Conservation (phyloP, 768 basidiomycete species). For the Termitomyces sp. region DNA sequence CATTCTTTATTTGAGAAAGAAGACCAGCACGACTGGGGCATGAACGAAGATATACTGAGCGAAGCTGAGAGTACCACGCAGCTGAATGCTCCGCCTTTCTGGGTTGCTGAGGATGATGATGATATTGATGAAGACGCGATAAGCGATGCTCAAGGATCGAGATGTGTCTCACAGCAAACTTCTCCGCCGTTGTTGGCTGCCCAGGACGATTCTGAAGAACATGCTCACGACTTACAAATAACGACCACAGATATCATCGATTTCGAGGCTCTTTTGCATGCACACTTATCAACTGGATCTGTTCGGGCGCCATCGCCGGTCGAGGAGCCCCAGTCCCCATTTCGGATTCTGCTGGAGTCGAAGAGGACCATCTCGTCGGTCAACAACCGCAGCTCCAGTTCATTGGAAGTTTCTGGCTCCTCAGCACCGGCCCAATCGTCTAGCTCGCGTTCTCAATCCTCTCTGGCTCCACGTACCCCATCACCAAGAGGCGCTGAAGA, state of each 20-base stretch:
- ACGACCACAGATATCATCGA: background rate
- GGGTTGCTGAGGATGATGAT: background rate
- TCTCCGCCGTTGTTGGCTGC: background rate
- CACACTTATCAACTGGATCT: background rate
- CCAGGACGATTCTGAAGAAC: conserved; percentile 7
- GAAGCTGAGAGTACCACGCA: background rate
- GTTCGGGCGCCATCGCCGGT: background rate
- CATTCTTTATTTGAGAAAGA: background rate
- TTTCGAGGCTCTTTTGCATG: background rate
- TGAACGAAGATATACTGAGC: background rate
- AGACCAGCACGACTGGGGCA: too few relatives aligned
- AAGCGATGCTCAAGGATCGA: background rate
- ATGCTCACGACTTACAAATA: background rate
- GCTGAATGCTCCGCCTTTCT: background rate
- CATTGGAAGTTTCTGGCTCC: background rate
- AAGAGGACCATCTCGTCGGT: background rate
- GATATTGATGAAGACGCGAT: background rate
- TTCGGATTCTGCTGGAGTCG: conserved; percentile 15
- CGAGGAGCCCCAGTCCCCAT: conserved; percentile 12
- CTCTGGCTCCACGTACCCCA: conserved; percentile 1
- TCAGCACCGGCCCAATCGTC: background rate
- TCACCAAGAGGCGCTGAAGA: conserved; percentile 1
- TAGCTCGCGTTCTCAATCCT: background rate
- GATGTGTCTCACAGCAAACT: background rate
- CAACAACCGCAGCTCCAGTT: background rate